Evolutionary conservation across 495 filamentous ascomycete genomes (phyloP).

Genomic region (Hypoxylon trugodes): DNA sequence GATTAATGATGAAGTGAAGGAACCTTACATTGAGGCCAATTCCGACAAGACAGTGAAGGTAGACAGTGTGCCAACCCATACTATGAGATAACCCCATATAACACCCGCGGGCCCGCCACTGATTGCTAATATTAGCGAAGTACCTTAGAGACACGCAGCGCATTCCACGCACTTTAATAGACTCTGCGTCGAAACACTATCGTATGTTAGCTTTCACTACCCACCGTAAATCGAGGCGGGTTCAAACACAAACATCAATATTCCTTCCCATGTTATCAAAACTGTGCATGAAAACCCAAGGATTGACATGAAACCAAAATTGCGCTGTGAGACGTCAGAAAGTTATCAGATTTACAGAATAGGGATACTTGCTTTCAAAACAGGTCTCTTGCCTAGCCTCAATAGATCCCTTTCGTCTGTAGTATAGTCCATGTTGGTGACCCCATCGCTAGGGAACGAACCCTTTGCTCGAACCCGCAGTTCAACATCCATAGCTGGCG

Average conservation of each 20-base stretch:
- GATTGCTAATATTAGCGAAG: neutral
- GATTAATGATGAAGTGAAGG: neutral
- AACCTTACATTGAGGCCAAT: slow-evolving; percentile 38
- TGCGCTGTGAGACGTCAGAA: slow-evolving; percentile 28
- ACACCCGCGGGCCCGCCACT: slow-evolving; percentile 46
- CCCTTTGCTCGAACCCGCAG: too few relatives aligned
- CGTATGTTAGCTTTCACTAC: neutral
- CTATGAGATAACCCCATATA: slow-evolving; percentile 42
- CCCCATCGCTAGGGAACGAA: neutral
- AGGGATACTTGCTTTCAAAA: neutral
- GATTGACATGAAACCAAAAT: slow-evolving; percentile 54
- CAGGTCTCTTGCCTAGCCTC: slow-evolving; percentile 14
- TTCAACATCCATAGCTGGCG: too few relatives aligned
- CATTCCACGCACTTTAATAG: neutral
- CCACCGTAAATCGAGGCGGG: neutral
- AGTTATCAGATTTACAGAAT: neutral
- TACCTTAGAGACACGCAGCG: neutral
- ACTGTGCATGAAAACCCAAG: slow-evolving; percentile 55
- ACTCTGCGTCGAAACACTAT: slow-evolving; percentile 8
- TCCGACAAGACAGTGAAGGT: slow-evolving; percentile 43
- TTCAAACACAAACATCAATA: neutral
- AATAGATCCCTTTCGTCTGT: neutral
- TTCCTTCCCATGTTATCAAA: slow-evolving; percentile 55
- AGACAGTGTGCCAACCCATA: slow-evolving; percentile 39
- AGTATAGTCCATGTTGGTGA: neutral